Conservation (phyloP, 768 basidiomycete genomes). For the Podaxis sp. region DNA sequence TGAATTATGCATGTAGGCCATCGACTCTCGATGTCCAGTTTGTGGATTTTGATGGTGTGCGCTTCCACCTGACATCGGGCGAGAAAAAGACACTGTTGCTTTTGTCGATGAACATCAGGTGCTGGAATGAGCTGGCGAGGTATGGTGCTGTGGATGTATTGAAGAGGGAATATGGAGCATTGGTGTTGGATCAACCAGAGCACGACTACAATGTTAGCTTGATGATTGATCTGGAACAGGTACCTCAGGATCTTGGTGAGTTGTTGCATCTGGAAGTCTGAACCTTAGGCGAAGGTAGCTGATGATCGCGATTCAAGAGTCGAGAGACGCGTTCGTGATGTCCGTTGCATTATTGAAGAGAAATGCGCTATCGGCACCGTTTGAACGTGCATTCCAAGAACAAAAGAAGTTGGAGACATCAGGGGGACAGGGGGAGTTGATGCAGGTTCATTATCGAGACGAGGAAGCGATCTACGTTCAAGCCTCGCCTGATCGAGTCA, state of each 20-base stretch:
- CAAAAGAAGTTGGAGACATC: constrained; percentile 83
- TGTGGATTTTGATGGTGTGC: constrained; percentile 96
- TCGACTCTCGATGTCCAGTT: constrained; percentile 91
- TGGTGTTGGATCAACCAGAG: constrained; percentile 67
- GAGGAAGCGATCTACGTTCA: constrained; percentile 97
- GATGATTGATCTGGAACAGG: constrained; percentile 80
- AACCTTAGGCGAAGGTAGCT: background rate
- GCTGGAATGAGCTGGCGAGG: constrained; percentile 89
- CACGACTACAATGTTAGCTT: constrained; percentile 88
- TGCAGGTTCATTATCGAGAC: constrained; percentile 92
- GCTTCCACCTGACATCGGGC: constrained; percentile 89
- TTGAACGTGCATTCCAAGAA: constrained; percentile 80
- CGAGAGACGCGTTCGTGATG: constrained; percentile 72
- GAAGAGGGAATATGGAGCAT: constrained; percentile 74
- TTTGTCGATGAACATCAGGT: constrained; percentile 95
- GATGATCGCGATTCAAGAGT: constrained; percentile 43
- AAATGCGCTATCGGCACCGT: constrained; percentile 91
- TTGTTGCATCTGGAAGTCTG: constrained; percentile 4
- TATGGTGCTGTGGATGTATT: constrained; percentile 84
- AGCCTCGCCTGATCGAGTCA: constrained; percentile 91
- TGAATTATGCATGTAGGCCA: constrained; percentile 49
- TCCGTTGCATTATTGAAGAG: constrained; percentile 86
- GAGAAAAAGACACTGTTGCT: constrained; percentile 77
- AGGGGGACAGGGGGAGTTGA: constrained; percentile 73
- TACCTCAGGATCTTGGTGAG: constrained; percentile 77